Evolutionary conservation across 345 rosid species (phyloP), one percentile per base, ranked within the genome.

Genomic region (Populus ilicifolia): DNA sequence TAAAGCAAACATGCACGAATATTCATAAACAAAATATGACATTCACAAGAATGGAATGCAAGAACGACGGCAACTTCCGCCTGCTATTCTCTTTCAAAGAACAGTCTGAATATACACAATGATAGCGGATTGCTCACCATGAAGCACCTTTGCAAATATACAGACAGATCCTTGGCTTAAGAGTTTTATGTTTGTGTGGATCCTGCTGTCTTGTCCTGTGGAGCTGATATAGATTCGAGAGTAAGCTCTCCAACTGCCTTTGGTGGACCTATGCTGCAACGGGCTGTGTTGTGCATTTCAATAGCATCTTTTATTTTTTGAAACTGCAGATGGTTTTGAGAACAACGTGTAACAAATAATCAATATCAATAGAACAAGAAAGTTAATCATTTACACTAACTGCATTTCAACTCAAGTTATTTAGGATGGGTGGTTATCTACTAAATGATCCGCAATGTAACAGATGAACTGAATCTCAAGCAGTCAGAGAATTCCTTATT

Each of bases 281-380:
- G 91, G 6, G 73, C 88, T 1, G 91, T 87, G 76, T 84, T 88
- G 86, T 94, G 98, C 79, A 71, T 79, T 86, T 80, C 73, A 54
- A 92, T 92, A 2, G 92, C 97, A 76, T 90, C 97, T 86, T 89
- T 94, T 74, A 94, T 90, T 83, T 92, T 94, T 80, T 91, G 97
- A 80, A 94, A 92, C 98, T 94, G 94, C 86, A 84, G 1, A 69
- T 21, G 33, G 39, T 61, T 75, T 39, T 83, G n/a, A 30, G 30
- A n/a, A 62, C 20, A 3, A 38, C 35, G 69, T 13, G 41, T 36
- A 4, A 59, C 6, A 16, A 70, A 18, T 5, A 62, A 38, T 74
- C 64, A 74, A 12, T 29, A 35, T 74, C 64, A 59, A 38, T 21
- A 43, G 35, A 21, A 6, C 65, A 41, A 20, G n/a, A 30, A 29